phyloP scores from a whole-genome alignment of 371 early-diverging fungal genomes.

The Mortierella sp. region DNA sequence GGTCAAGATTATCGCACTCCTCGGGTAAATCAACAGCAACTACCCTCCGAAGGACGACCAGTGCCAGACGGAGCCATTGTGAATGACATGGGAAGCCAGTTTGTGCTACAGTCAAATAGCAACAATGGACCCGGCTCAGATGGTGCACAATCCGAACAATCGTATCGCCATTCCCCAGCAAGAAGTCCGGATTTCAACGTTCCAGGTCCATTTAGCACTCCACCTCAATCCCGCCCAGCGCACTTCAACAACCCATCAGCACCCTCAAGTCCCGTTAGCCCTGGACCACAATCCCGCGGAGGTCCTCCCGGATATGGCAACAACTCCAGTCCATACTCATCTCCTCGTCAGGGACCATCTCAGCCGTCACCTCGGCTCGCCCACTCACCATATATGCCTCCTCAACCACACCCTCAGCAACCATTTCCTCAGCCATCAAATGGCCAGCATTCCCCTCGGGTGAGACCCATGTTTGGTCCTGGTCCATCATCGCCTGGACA shows the following conservation, averaged over 20 bases:
- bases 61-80: slow-evolving; percentile 5
- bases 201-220: slow-evolving; percentile 2
- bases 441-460: slow-evolving; percentile 7
- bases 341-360: slow-evolving; percentile 29
- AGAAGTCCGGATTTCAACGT: slow-evolving; percentile 13
- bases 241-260: slow-evolving; percentile 1
- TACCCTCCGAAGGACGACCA: slow-evolving; percentile 8
- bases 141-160: slow-evolving; percentile 18
- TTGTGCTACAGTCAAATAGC: slow-evolving; percentile 21
- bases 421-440: slow-evolving; percentile 4
- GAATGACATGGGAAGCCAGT: slow-evolving; percentile 42
- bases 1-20: neutral
- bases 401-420: slow-evolving; percentile 17
- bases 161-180: slow-evolving; percentile 11
- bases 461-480: slow-evolving; percentile 5
- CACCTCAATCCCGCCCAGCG: neutral
- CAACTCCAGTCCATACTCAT: slow-evolving; percentile 16
- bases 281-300: slow-evolving; percentile 9
- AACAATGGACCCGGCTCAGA: slow-evolving; percentile 10
- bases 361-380: slow-evolving; percentile 11
- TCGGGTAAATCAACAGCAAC: neutral
- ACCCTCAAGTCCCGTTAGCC: slow-evolving; percentile 3
- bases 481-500: slow-evolving; percentile 6
- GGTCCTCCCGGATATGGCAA: slow-evolving; percentile 12
- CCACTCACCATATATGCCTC: slow-evolving; percentile 25